A percentile compares a stretch with the other conserved stretches of the same genome.
These are phyloP conservation scores for Phytophthora multivora DNA, from an alignment of 352 stramenopile species.

Conservation along the genomic window DNA sequence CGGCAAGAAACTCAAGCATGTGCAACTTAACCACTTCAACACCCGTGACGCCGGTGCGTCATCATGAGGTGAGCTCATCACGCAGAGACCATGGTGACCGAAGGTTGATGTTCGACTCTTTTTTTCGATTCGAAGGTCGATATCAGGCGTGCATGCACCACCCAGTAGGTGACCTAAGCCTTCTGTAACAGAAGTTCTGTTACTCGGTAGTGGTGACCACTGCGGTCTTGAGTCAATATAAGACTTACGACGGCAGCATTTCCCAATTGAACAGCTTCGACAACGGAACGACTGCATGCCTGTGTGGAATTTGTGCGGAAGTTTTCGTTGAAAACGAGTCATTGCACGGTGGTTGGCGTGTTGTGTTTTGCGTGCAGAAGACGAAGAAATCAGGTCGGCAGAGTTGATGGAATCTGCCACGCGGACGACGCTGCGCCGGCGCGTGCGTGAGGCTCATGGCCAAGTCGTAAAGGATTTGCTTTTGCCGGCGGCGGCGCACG, in stretches of 20 bases:
- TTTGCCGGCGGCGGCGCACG: neutral
- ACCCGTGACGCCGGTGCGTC: neutral
- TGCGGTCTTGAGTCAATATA: no score
- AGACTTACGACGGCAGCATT: neutral
- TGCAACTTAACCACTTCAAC: conserved; percentile 9
- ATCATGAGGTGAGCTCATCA: neutral
- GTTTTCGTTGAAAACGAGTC: no score
- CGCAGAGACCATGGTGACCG: no score
- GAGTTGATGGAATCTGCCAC: neutral
- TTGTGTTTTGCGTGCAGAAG: conserved; percentile 5
- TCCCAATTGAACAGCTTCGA: neutral
- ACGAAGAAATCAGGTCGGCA: conserved; percentile 14
- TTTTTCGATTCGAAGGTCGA: conserved; percentile 6
- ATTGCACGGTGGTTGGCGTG: neutral
- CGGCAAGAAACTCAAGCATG: neutral
- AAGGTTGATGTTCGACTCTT: neutral
- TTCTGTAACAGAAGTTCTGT: no score
- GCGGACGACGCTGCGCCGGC: neutral
- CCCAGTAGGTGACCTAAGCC: no score
- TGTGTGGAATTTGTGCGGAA: no score
- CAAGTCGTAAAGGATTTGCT: conserved; percentile 9
- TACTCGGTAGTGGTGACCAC: no score
- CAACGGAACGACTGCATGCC: no score
- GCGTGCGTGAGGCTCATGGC: neutral
- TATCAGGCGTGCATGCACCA: no score